Evolutionary conservation across 2,329 filamentous ascomycete genomes (phyloP), one percentile per base, ranked within the genome.

Genomic region (Calonectria pteridis): DNA sequence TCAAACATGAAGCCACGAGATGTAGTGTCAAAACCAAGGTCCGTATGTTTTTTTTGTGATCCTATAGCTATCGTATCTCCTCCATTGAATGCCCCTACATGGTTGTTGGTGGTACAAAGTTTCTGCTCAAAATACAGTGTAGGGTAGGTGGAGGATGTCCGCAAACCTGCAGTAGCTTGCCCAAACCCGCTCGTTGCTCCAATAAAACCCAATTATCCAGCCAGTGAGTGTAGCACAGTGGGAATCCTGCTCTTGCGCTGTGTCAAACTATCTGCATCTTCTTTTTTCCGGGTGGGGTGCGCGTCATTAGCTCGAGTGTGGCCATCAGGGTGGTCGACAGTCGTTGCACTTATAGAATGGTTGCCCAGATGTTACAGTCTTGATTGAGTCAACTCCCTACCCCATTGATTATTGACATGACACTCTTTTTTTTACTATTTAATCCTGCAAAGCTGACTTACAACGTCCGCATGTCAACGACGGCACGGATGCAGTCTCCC

Each of bases 401-500:
- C 64, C 51, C 46, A 69, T 73, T 66, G 66, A 73, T 73, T 73
- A 67, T 62, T 62, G 55, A 40, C 23, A 62, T 62, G 66, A 64
- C 59, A 66, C 65, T 67, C 40, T 50, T 66, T 51, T 73, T 64
- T 73, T 71, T 69, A 51, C 67, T 73, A 70, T 71, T 74, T 75
- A 75, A 67, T 62, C 55, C 31, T 59, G 65, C 68, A 69, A 71
- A 62, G 67, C 71, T 40, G 69, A 63, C 59, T 73, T 79, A 83
- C 74, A 84, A 28, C 76, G 84, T 85, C 75, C 84, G 83, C 90
- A 92, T 92, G 80, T 91, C 92, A 68, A 98, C 94, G 13, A 98
- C 97, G 79, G 95, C 98, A 77, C 97, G 94, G 82, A 99, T 98
- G 87, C 97, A 99, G 86, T 98, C 96, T 73, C 97, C 97, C 74